Conservation (phyloP, 108 stramenopile species). For the Nitzschia palea region DNA sequence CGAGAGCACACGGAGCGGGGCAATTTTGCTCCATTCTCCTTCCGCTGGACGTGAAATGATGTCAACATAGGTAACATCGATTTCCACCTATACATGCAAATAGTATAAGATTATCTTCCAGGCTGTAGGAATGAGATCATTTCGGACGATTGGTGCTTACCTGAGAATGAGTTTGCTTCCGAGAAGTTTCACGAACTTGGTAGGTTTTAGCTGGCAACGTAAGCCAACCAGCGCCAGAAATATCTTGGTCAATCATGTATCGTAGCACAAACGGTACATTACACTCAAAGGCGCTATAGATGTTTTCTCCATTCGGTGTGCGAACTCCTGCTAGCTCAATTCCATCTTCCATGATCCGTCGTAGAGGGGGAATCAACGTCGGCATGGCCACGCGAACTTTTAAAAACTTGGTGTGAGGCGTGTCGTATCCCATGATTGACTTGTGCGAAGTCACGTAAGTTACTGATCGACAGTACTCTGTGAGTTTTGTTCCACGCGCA, state of each 20-base stretch:
- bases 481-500: conserved; percentile 25
- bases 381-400: conserved; percentile 93
- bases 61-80: conserved; percentile 92
- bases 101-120: not conserved
- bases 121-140: not conserved
- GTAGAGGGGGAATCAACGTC: conserved; percentile 86
- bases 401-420: conserved; percentile 74
- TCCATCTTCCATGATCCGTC: conserved; percentile 93
- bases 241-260: conserved; percentile 96
- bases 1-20: conserved; percentile 94
- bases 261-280: conserved; percentile 98
- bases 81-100: conserved; percentile 73
- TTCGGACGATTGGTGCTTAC: conserved; percentile 26
- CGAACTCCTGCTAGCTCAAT: conserved; percentile 73
- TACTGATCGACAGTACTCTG: conserved; percentile 61
- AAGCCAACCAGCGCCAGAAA: conserved; percentile 95
- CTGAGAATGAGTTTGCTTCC: conserved; percentile 88
- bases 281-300: conserved; percentile 85
- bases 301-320: conserved; percentile 3
- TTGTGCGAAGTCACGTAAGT: conserved; percentile 53
- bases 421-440: conserved; percentile 90
- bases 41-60: conserved; percentile 86
- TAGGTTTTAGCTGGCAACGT: conserved; percentile 89
- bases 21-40: conserved; percentile 96
- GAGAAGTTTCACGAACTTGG: conserved; percentile 48